A percentile compares a stretch with the other conserved stretches of the same genome.
These are phyloP conservation scores for Cyberlindnera saturnus DNA, from an alignment of 805 yeast genomes.

Conservation along the genomic window DNA sequence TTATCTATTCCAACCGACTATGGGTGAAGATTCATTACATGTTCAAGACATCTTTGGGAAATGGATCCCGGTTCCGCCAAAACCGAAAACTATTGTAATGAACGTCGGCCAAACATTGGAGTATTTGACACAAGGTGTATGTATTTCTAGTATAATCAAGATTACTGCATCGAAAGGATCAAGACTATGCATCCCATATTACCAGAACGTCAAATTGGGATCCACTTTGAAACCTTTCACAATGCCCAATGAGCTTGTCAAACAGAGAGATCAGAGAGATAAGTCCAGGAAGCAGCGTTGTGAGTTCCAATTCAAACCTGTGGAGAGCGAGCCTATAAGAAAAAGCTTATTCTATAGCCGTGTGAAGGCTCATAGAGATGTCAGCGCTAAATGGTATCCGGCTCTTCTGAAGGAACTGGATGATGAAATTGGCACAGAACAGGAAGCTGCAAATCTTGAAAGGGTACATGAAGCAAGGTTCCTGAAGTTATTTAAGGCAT, in stretches of 20 bases:
- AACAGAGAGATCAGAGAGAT: slow-evolving; percentile 32
- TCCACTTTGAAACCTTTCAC: slow-evolving; percentile 27
- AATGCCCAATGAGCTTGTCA: slow-evolving; percentile 26
- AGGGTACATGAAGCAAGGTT: slow-evolving; percentile 21
- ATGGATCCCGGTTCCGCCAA: slow-evolving; percentile 39
- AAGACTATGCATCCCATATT: slow-evolving; percentile 40
- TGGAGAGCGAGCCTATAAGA: slow-evolving; percentile 34
- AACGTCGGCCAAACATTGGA: slow-evolving; percentile 44
- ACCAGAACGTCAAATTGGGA: slow-evolving; percentile 36
- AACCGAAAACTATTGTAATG: slow-evolving; percentile 34
- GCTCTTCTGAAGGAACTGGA: slow-evolving; percentile 35
- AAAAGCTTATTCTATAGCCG: slow-evolving; percentile 38
- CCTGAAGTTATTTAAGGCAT: slow-evolving; percentile 12
- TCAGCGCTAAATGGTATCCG: slow-evolving; percentile 39
- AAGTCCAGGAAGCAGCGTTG: slow-evolving; percentile 22
- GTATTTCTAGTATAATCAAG: slow-evolving; percentile 41
- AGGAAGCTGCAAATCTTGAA: slow-evolving; percentile 34
- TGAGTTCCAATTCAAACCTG: slow-evolving; percentile 16
- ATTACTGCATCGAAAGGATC: slow-evolving; percentile 25
- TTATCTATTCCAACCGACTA: slow-evolving; percentile 48
- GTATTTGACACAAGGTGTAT: slow-evolving; percentile 39
- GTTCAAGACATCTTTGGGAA: slow-evolving; percentile 42
- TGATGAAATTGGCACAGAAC: slow-evolving; percentile 35
- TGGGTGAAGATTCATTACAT: slow-evolving; percentile 37
- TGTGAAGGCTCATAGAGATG: slow-evolving; percentile 41